These are phyloP conservation scores for Discostella stelligera DNA, from an alignment of 352 stramenopile species.

Conservation along the genomic window DNA sequence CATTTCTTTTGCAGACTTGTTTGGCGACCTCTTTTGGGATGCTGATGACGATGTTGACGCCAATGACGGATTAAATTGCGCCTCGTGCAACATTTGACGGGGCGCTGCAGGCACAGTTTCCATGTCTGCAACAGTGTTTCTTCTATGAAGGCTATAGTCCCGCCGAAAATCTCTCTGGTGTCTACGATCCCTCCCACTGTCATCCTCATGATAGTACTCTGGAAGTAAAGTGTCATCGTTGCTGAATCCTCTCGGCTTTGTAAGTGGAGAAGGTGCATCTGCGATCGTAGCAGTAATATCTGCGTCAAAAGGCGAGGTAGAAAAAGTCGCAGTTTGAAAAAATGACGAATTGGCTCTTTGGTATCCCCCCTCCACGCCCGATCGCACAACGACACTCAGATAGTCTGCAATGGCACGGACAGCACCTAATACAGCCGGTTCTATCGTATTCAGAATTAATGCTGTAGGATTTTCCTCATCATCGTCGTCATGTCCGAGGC, in stretches of 20 bases:
- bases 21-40: constrained; percentile 29
- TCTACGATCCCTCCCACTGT: constrained; percentile 24
- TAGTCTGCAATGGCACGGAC: constrained; percentile 68
- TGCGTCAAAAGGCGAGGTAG: no score
- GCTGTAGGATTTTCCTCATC: neutral
- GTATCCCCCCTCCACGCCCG: constrained; percentile 53
- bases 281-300: constrained; percentile 1
- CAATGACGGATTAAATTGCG: constrained; percentile 46
- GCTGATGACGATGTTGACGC: constrained; percentile 25
- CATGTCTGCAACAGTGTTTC: constrained; percentile 47
- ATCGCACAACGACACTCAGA: constrained; percentile 56
- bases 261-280: neutral
- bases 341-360: constrained; percentile 41
- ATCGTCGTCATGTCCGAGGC: neutral
- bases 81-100: constrained; percentile 29
- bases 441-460: constrained; percentile 12
- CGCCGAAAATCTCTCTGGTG: constrained; percentile 5
- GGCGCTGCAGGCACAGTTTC: constrained; percentile 10
- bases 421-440: constrained; percentile 52
- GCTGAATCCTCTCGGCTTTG: neutral
- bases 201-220: constrained; percentile 27
- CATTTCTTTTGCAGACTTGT: constrained; percentile 6
- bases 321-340: neutral
- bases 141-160: constrained; percentile 19
- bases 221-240: constrained; percentile 19